phyloP scores from a whole-genome alignment of 2,329 filamentous ascomycete genomes.

The Sclerotinia glacialis region DNA sequence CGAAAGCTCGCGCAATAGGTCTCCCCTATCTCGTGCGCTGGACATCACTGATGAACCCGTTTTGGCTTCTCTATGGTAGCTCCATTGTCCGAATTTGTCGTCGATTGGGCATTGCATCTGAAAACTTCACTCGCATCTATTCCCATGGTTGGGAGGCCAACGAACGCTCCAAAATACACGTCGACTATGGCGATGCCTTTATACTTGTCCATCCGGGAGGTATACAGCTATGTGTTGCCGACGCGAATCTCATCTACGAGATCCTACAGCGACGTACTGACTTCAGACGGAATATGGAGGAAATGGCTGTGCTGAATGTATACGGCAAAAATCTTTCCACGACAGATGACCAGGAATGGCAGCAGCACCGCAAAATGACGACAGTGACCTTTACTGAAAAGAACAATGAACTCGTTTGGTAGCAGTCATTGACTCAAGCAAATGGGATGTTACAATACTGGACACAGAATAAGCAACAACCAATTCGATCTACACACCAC shows the following conservation, averaged over 20 bases:
- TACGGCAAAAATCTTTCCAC: slow-evolving; percentile 2
- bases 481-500: not conserved
- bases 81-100: not conserved
- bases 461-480: not conserved
- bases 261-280: not conserved
- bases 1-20: not conserved
- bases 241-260: not conserved
- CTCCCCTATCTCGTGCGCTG: not conserved
- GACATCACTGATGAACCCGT: not conserved
- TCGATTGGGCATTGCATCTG: not conserved
- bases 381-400: slow-evolving; percentile 7
- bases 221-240: not conserved
- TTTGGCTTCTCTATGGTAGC: slow-evolving; percentile 18
- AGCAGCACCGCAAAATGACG: slow-evolving; percentile 12
- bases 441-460: slow-evolving; percentile 10
- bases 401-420: slow-evolving; percentile 13
- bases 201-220: not conserved
- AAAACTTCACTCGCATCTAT: slow-evolving; percentile 7
- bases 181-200: slow-evolving; percentile 11
- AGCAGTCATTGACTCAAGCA: not conserved
- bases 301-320: slow-evolving; percentile 13
- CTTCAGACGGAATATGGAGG: slow-evolving; percentile 9
- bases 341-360: slow-evolving; percentile 1
- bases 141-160: slow-evolving; percentile 16
- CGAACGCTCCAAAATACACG: not conserved